Conservation (phyloP, 108 stramenopile species). For the Bacterosira constricta region DNA sequence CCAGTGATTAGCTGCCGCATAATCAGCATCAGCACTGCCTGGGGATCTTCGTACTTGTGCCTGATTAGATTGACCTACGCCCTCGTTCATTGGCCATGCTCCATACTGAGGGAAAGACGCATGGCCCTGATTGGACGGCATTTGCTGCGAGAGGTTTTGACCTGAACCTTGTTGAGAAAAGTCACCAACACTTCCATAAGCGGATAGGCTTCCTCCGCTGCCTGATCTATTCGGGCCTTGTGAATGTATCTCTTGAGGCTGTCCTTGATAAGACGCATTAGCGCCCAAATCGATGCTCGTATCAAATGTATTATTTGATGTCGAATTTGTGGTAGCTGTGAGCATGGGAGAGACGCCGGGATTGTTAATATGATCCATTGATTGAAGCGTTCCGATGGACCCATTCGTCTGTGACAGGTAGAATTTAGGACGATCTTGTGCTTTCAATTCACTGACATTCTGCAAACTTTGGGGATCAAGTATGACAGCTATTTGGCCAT, state of each 20-base stretch:
- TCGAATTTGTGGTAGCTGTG: slow-evolving; percentile 33
- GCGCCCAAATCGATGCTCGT: slow-evolving; percentile 30
- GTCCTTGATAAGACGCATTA: slow-evolving; percentile 8
- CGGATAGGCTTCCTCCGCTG: slow-evolving; percentile 40
- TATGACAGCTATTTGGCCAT: slow-evolving; percentile 49
- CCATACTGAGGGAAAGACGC: not conserved
- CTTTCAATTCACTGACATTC: slow-evolving; percentile 36
- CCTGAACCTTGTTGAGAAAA: slow-evolving; percentile 9
- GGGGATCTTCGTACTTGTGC: not conserved
- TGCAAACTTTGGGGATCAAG: slow-evolving; percentile 44
- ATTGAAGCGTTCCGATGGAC: slow-evolving; percentile 19
- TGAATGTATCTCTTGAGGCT: not conserved
- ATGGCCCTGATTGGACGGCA: slow-evolving; percentile 11
- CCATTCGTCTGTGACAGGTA: slow-evolving; percentile 35
- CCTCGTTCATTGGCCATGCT: slow-evolving; percentile 26
- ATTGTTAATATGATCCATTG: slow-evolving; percentile 28
- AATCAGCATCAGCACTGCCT: slow-evolving; percentile 13
- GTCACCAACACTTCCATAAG: slow-evolving; percentile 27
- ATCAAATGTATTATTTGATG: slow-evolving; percentile 36
- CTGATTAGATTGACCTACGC: slow-evolving; percentile 9
- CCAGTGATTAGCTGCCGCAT: slow-evolving; percentile 12
- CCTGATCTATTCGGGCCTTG: slow-evolving; percentile 15
- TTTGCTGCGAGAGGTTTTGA: not conserved
- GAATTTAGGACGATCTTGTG: slow-evolving; percentile 42
- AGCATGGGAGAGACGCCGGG: slow-evolving; percentile 34